A percentile compares a stretch with the other conserved stretches of the same genome.
These are phyloP conservation scores for Sarocladium oryzae DNA, from an alignment of 2,329 filamentous ascomycete genomes.

Conservation along the genomic window DNA sequence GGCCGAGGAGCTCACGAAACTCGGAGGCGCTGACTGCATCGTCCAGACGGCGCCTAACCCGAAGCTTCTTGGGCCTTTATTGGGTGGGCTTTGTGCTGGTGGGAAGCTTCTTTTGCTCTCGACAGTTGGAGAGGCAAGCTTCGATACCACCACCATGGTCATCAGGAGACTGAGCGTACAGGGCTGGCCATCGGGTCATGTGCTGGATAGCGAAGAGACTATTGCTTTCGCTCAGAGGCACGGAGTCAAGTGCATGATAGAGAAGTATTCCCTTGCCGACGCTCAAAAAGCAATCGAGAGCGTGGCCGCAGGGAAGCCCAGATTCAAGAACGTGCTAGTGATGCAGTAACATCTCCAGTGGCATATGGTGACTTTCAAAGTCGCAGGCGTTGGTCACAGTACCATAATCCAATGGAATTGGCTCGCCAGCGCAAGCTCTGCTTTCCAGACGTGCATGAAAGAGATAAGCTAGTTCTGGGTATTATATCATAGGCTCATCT, in stretches of 20 bases:
- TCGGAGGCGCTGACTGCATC: slow-evolving; percentile 57
- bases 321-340: slow-evolving; percentile 39
- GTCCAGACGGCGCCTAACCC: slow-evolving; percentile 58
- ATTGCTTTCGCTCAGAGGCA: slow-evolving; percentile 58
- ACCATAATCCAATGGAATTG: not conserved
- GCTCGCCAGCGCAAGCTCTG: too few relatives aligned
- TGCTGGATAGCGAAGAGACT: slow-evolving; percentile 58
- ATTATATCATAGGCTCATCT: too few relatives aligned
- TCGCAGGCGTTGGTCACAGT: too few relatives aligned
- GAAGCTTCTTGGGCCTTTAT: slow-evolving; percentile 44
- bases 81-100: slow-evolving; percentile 43
- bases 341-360: too few relatives aligned
- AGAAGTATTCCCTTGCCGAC: slow-evolving; percentile 55
- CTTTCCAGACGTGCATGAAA: too few relatives aligned
- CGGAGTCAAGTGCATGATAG: slow-evolving; percentile 56
- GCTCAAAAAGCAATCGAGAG: slow-evolving; percentile 38
- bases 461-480: too few relatives aligned
- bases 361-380: too few relatives aligned
- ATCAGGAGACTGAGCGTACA: slow-evolving; percentile 51
- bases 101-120: slow-evolving; percentile 58
- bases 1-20: slow-evolving; percentile 39
- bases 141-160: slow-evolving; percentile 37
- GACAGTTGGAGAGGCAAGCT: slow-evolving; percentile 36
- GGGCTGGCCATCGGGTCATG: slow-evolving; percentile 57
- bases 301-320: slow-evolving; percentile 33